phyloP scores from a whole-genome alignment of 2,329 filamentous ascomycete genomes.

The Didymella sp. region DNA sequence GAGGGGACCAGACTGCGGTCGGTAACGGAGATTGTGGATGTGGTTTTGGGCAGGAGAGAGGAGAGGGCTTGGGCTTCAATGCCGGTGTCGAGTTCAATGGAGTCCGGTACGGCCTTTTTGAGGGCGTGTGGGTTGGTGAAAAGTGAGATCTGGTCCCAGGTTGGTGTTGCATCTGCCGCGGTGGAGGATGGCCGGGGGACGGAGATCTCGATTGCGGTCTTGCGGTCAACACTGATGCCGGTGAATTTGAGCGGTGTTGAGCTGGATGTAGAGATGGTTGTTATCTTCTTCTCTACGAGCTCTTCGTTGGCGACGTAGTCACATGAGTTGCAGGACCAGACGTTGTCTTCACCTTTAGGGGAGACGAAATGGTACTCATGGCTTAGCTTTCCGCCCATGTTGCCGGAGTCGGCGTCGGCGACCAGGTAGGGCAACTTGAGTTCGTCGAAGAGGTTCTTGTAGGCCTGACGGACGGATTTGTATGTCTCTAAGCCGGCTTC shows the following conservation, averaged over 20 bases:
- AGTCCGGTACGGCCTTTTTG: slow-evolving; percentile 59
- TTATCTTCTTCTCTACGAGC: slow-evolving; percentile 62
- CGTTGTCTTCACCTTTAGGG: slow-evolving; percentile 80
- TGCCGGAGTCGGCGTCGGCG: slow-evolving; percentile 90
- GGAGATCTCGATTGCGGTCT: slow-evolving; percentile 68
- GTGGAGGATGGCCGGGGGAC: slow-evolving; percentile 24
- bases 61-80: slow-evolving; percentile 57
- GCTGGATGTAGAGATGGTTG: slow-evolving; percentile 23
- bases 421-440: slow-evolving; percentile 83
- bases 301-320: slow-evolving; percentile 86
- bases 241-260: slow-evolving; percentile 59
- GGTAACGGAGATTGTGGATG: slow-evolving; percentile 23
- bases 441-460: slow-evolving; percentile 79
- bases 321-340: slow-evolving; percentile 78
- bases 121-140: slow-evolving; percentile 67
- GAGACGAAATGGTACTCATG: slow-evolving; percentile 93
- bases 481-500: slow-evolving; percentile 82
- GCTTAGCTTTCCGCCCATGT: slow-evolving; percentile 90
- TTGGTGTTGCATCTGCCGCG: slow-evolving; percentile 2
- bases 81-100: slow-evolving; percentile 73
- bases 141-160: slow-evolving; percentile 39
- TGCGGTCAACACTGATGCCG: slow-evolving; percentile 71
- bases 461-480: slow-evolving; percentile 73
- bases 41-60: slow-evolving; percentile 30
- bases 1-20: slow-evolving; percentile 27